Base-by-base conservation (phyloP, 2,329 filamentous ascomycete species). In the Hyphodiscus sp. region DNA sequence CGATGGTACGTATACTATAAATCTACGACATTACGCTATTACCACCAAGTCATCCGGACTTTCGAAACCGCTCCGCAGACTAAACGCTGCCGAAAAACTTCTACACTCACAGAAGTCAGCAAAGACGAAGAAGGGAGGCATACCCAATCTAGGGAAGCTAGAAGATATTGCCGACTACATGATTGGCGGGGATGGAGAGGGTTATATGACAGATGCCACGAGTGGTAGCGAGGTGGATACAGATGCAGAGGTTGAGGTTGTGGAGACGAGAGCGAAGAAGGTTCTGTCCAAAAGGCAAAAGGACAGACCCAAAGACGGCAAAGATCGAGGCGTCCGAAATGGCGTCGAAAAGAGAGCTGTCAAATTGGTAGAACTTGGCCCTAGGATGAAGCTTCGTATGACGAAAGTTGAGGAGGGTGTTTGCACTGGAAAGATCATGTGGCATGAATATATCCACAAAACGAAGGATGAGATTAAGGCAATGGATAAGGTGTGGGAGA, bases 351-450 rank as follows among this genome's bases (percentile, higher is more conserved):
- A 89, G 63, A 83, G 90, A 45, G 91, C 89, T 0, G 89, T 99
- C 20, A 96, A 95, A 69, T 76, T 99, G 7, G 85, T 95, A 2
- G 94, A 99, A 72, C 75, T 99, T 0, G 94, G 94, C 0, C 94
- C 94, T 1, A 83, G 94, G 51, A 86, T 99, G 87, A 86, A 82
- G 56, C 74, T 99, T 42, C 83, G 92, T 30, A 76, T 99, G 72
- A 91, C 90, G 52, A 99, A 99, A 74, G 91, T 99, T 4, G 94
- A 99, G 68, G 94, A 99, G 63, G 94, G 92, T 1, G 72, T 97
- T 7, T 96, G 91, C 65, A 80, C 81, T 23, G 94, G 94, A 48
- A 94, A 90, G 69, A 81, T 96, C 53, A 89, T 99, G 87, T 99
- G 94, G 94, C 94, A 99, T 70, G 91, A 96, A 68, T 95, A 90